A percentile compares a stretch with the other conserved stretches of the same genome.
phyloP scores from a whole-genome alignment of 176 grass and related monocot genomes.

The Canna indica region DNA sequence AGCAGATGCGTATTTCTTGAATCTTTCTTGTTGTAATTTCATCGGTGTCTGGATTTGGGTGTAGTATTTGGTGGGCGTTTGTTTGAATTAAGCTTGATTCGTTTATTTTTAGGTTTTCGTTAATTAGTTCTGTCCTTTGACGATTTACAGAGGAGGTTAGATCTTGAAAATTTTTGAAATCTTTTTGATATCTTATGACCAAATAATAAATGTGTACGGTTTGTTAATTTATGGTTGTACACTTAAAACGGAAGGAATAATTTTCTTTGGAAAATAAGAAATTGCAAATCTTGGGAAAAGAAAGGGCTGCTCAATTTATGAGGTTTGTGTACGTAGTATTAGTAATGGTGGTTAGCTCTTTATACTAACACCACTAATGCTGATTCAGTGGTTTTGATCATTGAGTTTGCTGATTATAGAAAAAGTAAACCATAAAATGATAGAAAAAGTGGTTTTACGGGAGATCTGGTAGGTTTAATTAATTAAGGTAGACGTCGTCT shows the following conservation, averaged over 20 bases:
- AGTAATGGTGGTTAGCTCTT: too few relatives aligned
- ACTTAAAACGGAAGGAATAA: too few relatives aligned
- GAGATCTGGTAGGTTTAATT: background rate
- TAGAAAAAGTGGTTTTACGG: background rate
- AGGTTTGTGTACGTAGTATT: background rate
- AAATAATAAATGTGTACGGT: too few relatives aligned
- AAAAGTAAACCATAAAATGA: background rate
- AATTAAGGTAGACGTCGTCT: background rate
- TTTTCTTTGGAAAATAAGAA: too few relatives aligned
- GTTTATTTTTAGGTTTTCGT: background rate
- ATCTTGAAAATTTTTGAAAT: too few relatives aligned
- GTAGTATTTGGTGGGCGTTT: background rate
- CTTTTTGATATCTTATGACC: too few relatives aligned
- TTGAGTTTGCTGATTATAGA: background rate
- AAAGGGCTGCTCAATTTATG: background rate
- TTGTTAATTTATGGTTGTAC: too few relatives aligned
- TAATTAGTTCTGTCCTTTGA: background rate
- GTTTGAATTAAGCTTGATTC: background rate
- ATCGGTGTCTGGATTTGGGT: background rate
- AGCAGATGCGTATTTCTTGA: background rate
- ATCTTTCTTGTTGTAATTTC: background rate
- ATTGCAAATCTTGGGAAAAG: background rate
- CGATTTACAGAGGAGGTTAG: background rate
- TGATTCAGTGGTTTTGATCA: background rate
- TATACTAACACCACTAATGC: background rate